Base-by-base conservation (phyloP, 306 rosid species). In the Vigna radiata region DNA sequence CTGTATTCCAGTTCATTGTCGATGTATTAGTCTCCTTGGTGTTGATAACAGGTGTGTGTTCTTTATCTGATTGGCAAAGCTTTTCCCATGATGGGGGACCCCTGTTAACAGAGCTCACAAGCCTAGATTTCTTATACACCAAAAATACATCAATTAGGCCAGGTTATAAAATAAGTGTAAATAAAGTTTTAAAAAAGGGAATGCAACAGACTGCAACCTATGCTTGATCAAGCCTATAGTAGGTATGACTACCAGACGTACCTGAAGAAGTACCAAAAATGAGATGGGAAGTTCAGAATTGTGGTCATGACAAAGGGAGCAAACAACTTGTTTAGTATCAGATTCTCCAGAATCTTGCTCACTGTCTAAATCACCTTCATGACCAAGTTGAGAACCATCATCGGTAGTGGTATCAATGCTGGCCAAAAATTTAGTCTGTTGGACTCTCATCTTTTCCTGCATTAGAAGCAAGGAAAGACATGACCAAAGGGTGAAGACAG, bases 241-340 rank as follows among this genome's bases (percentile, higher is more conserved):
- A 21, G n/a, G 53, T 15, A 39, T 23, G 59, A 47, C 74, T 7
- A 48, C 31, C 46, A 47, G 53, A 27, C 80, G 88, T 86, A 90
- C 96, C 88, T 91, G 99, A 79, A 96, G 91, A 79, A 92, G 96
- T 82, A 88, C 80, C 83, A 96, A 84, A 86, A 85, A 89, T 41
- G 99, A 88, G 69, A 96, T 84, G 3, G 94, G 90, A 77, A 56
- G 85, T 75, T 80, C 84, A 43, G 98, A 92, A 79, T 68, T 87
- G 43, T 88, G 85, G 78, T 96, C 97, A 68, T 91, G 99, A 85
- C 99, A 96, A 73, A 96, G 98, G 1, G 91, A 96, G 90, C 99
- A 96, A 79, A 89, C 89, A 81, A 87, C 87, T 84, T 86, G 88
- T 60, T 86, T 78, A 63, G 86, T 79, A 80, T 87, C 88, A 53